A percentile compares a stretch with the other conserved stretches of the same genome.
phyloP scores from a whole-genome alignment of 2,329 filamentous ascomycete species.

The Tolypocladium paradoxum region DNA sequence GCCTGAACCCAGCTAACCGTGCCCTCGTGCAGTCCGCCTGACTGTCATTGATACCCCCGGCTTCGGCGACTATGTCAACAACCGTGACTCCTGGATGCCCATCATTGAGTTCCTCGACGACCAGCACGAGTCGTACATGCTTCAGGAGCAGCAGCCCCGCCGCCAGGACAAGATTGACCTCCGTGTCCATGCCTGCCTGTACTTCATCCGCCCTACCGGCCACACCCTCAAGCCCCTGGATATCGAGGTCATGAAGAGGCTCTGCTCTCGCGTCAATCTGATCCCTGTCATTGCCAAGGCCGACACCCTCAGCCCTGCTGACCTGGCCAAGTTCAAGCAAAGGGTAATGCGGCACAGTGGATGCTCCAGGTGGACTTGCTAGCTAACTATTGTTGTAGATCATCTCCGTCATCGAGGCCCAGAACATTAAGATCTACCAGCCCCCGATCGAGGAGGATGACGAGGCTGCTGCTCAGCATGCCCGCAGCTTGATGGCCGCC shows the following conservation, averaged over 20 bases:
- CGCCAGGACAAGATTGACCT: conserved; percentile 98
- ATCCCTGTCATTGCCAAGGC: conserved; percentile 98
- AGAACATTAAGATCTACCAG: conserved; percentile 99
- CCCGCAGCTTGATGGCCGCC: conserved; percentile 84
- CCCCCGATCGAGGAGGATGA: conserved; percentile 97
- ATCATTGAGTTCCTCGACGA: conserved; percentile 99
- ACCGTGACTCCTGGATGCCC: conserved; percentile 99
- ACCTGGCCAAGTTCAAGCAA: conserved; percentile 89
- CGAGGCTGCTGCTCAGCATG: conserved; percentile 89
- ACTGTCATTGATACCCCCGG: conserved; percentile 98
- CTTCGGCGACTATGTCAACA: conserved; percentile 99
- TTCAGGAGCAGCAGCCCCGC: conserved; percentile 98
- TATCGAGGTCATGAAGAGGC: conserved; percentile 99
- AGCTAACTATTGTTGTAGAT: conserved; percentile 48
- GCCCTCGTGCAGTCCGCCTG: conserved; percentile 61
- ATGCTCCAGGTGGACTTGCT: neutral
- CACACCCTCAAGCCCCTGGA: conserved; percentile 98
- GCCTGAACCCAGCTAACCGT: conserved; percentile 9
- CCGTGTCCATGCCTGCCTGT: conserved; percentile 94
- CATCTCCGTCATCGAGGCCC: conserved; percentile 87
- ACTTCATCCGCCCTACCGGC: conserved; percentile 97
- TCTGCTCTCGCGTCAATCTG: conserved; percentile 95
- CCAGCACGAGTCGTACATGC: conserved; percentile 99
- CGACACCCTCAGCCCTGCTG: conserved; percentile 87
- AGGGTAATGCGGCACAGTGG: conserved; percentile 48